phyloP scores from a whole-genome alignment of 2,329 filamentous ascomycete genomes.

The Clonostachys rosea region DNA sequence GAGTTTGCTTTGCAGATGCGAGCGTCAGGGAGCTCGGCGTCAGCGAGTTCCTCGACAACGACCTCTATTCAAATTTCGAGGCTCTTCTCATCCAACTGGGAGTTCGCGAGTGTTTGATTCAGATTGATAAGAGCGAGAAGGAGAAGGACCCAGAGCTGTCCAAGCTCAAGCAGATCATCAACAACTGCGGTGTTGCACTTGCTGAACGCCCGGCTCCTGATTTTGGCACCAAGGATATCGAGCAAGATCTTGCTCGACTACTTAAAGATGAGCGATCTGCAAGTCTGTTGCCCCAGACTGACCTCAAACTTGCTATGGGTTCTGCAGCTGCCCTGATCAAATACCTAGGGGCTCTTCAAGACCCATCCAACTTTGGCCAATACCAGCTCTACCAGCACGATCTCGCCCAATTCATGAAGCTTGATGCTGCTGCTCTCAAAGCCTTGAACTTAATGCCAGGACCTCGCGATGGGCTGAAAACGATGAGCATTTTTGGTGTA shows the following conservation, averaged over 20 bases:
- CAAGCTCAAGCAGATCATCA: slow-evolving; percentile 84
- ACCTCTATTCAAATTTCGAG: slow-evolving; percentile 97
- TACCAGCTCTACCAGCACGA: slow-evolving; percentile 98
- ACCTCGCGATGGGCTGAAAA: slow-evolving; percentile 90
- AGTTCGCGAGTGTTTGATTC: slow-evolving; percentile 89
- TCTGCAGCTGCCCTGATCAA: slow-evolving; percentile 91
- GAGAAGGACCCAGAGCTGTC: slow-evolving; percentile 83
- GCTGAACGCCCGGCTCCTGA: slow-evolving; percentile 73
- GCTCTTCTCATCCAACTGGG: slow-evolving; percentile 93
- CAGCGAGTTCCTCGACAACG: slow-evolving; percentile 98
- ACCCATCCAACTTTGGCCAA: slow-evolving; percentile 92
- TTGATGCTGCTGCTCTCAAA: slow-evolving; percentile 90
- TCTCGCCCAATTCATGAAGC: slow-evolving; percentile 94
- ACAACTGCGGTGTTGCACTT: slow-evolving; percentile 87
- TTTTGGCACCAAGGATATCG: slow-evolving; percentile 87
- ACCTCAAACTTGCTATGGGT: slow-evolving; percentile 93
- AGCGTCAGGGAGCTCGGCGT: slow-evolving; percentile 93
- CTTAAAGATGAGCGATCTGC: slow-evolving; percentile 81
- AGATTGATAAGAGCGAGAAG: slow-evolving; percentile 72
- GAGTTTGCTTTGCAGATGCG: slow-evolving; percentile 96
- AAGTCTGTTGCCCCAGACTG: slow-evolving; percentile 78
- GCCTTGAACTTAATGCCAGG: slow-evolving; percentile 97
- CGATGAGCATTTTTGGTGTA: slow-evolving; percentile 91
- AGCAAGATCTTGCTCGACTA: slow-evolving; percentile 85
- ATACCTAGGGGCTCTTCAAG: slow-evolving; percentile 86